phyloP scores from a whole-genome alignment of 2,329 filamentous ascomycete genomes.

The Paraphaeosphaeria sporulosa region DNA sequence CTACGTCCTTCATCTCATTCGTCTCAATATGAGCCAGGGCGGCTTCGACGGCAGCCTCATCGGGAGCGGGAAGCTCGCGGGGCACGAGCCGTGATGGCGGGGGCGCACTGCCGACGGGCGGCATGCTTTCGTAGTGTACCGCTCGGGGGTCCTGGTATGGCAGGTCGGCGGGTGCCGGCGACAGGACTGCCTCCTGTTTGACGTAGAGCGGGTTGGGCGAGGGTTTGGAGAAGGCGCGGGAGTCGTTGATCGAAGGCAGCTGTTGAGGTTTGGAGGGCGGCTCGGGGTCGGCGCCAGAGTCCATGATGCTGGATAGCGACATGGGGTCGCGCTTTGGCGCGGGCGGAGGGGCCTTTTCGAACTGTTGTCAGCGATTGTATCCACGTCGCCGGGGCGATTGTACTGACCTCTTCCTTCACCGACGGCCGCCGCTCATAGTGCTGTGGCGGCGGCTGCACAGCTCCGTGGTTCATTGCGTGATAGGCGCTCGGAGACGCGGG shows the following conservation, averaged over 20 bases:
- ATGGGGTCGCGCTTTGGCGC: conserved; percentile 84
- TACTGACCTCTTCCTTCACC: conserved; percentile 46
- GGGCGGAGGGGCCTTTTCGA: conserved; percentile 65
- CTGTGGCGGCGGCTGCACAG: conserved; percentile 45
- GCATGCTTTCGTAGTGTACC: conserved; percentile 32
- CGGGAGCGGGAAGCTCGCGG: conserved; percentile 40
- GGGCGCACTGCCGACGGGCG: conserved; percentile 28
- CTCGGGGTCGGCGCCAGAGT: conserved; percentile 77
- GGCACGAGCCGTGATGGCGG: conserved; percentile 26
- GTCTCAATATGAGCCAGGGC: conserved; percentile 67
- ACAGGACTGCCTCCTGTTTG: conserved; percentile 45
- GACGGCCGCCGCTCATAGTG: conserved; percentile 42
- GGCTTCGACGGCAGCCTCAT: conserved; percentile 73
- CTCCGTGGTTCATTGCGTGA: conserved; percentile 40
- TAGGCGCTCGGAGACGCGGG: conserved; percentile 49
- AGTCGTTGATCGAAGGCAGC: conserved; percentile 31
- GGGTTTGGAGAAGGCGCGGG: conserved; percentile 32
- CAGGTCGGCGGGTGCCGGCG: conserved; percentile 36
- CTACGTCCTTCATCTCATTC: conserved; percentile 64
- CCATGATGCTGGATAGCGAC: conserved; percentile 95
- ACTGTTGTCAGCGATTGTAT: conserved; percentile 28
- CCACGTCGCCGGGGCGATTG: conserved; percentile 6
- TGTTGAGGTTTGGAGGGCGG: conserved; percentile 56
- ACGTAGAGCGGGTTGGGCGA: conserved; percentile 34
- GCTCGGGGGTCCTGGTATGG: conserved; percentile 27